phyloP scores from a whole-genome alignment of 441 rosid species.

The Aquilaria agallochum region DNA sequence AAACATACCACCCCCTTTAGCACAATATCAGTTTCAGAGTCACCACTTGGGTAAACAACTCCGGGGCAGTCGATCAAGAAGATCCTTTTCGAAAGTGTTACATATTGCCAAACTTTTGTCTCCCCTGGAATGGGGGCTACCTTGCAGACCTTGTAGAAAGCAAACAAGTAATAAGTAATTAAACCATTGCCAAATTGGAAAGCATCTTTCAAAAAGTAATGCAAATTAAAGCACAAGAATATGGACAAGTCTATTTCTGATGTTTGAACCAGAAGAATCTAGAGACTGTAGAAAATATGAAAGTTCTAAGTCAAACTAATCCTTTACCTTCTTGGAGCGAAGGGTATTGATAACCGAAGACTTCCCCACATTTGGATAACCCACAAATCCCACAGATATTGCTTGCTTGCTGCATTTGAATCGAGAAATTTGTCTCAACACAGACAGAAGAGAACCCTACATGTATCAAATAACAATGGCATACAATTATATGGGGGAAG shows the following conservation, averaged over 20 bases:
- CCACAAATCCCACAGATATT: slow-evolving; percentile 92
- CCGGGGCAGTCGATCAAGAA: slow-evolving; percentile 98
- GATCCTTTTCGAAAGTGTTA: slow-evolving; percentile 86
- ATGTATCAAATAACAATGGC: too few species aligned
- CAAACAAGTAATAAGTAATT: background rate
- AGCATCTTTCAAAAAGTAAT: too few species aligned
- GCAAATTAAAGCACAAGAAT: background rate
- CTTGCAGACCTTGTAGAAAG: slow-evolving; percentile 71
- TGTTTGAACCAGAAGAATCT: too few species aligned
- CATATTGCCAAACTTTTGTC: slow-evolving; percentile 98
- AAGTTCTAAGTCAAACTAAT: too few species aligned
- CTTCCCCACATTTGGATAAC: slow-evolving; percentile 97
- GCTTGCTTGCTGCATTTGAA: slow-evolving; percentile 94
- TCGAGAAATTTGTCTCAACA: slow-evolving; percentile 88
- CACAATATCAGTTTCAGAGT: slow-evolving; percentile 87
- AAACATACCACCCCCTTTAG: slow-evolving; percentile 89
- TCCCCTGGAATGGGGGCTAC: slow-evolving; percentile 99
- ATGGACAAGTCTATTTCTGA: background rate
- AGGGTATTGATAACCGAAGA: slow-evolving; percentile 94
- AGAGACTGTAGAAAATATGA: too few species aligned
- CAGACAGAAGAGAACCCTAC: slow-evolving; percentile 93
- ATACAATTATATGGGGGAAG: too few species aligned
- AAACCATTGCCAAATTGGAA: too few species aligned
- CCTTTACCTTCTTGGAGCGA: slow-evolving; percentile 19
- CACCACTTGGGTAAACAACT: slow-evolving; percentile 87